Conservation (phyloP, 2,329 filamentous ascomycete genomes). For the Trichoderma citrinoviride region DNA sequence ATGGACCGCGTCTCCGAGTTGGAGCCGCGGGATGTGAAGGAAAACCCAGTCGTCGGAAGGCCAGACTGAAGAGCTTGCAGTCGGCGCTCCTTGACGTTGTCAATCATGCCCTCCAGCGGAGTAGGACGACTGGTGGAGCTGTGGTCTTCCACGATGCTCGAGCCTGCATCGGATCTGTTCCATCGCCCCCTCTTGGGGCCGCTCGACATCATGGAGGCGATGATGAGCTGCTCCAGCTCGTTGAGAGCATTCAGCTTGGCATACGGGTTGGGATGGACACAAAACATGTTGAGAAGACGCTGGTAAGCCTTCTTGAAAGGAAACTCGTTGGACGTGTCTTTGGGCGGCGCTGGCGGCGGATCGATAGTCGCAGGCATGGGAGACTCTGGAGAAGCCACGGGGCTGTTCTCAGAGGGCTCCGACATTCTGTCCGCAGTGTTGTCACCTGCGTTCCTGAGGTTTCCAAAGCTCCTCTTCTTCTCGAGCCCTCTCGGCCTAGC, state of each 20-base stretch:
- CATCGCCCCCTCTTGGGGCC: conserved; percentile 37
- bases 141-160: conserved; percentile 36
- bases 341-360: conserved; percentile 27
- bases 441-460: conserved; percentile 54
- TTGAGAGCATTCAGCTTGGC: conserved; percentile 79
- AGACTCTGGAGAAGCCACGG: conserved; percentile 41
- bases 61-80: conserved; percentile 47
- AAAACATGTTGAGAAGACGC: conserved; percentile 79
- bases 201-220: conserved; percentile 60
- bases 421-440: conserved; percentile 35
- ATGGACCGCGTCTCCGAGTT: conserved; percentile 49
- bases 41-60: conserved; percentile 30
- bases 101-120: conserved; percentile 64
- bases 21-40: conserved; percentile 39
- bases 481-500: conserved; percentile 54
- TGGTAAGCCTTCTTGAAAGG: conserved; percentile 79
- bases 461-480: conserved; percentile 67
- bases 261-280: conserved; percentile 83
- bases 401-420: conserved; percentile 40
- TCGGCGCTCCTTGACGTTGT: conserved; percentile 66
- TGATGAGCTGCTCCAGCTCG: conserved; percentile 78
- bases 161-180: conserved; percentile 39
- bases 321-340: conserved; percentile 54
- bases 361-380: conserved; percentile 31
- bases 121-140: conserved; percentile 39